Base-by-base conservation (phyloP, 176 grass and related monocot species). In the Saccharum spontaneum region DNA sequence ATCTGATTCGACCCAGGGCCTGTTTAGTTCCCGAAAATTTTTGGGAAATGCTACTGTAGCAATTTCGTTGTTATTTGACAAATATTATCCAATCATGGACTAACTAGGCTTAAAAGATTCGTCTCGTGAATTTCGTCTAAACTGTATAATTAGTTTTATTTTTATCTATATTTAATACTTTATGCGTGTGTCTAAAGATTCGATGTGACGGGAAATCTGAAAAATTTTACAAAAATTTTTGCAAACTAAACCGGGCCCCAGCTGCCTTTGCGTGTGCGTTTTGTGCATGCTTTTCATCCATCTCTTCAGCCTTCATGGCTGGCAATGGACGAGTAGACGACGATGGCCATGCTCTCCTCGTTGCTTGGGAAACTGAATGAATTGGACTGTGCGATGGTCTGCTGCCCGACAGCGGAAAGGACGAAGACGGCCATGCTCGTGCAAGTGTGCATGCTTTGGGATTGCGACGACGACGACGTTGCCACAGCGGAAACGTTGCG, bases 201-300 rank as follows among this genome's bases (percentile, higher is more conserved):
- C n/a, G n/a, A n/a, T n/a, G n/a, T n/a, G n/a, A n/a, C n/a, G n/a
- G n/a, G n/a, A n/a, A n/a, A n/a, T n/a, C n/a, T n/a, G n/a, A n/a
- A n/a, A n/a, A n/a, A n/a, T n/a, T n/a, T n/a, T n/a, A n/a, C n/a
- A n/a, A n/a, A n/a, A n/a, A n/a, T n/a, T n/a, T n/a, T n/a, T n/a
- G n/a, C n/a, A n/a, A n/a, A n/a, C n/a, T n/a, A n/a, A n/a, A n/a
- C n/a, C n/a, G n/a, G n/a, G n/a, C n/a, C n/a, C n/a, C 55, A 20
- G 22, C 37, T 45, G 66, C 43, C 88, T 71, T 86, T 78, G 87
- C 87, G 87, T 88, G 81, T 57, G 57, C 24, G 5, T 61, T 78
- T 73, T 28, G 28, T 28, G 28, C 28, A 28, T 28, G 28, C 28
- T 28, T 73, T 36, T 36, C 34, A 3, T 3, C 34, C 65, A 46